These are phyloP conservation scores for Phytophthora syringae DNA, from an alignment of 352 stramenopile species.

Conservation along the genomic window DNA sequence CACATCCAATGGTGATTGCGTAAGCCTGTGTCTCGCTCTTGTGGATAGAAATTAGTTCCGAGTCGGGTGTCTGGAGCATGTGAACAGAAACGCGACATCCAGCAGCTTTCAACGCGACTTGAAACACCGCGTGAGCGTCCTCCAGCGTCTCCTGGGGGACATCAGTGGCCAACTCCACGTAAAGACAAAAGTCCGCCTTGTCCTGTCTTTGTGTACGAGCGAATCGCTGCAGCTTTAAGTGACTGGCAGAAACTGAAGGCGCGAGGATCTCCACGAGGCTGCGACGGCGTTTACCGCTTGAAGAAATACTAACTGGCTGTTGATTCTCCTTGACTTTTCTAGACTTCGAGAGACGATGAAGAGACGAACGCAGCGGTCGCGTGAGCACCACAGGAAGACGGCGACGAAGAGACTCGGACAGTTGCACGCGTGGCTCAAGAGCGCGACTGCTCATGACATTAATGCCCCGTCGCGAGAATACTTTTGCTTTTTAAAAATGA, in stretches of 20 bases:
- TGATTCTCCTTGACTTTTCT: no score
- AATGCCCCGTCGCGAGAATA: no score
- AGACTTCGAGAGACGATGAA: no score
- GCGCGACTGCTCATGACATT: no score
- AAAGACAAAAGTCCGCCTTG: conserved; percentile 48
- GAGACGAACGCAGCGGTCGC: no score
- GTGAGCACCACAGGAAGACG: no score
- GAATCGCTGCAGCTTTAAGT: conserved; percentile 44
- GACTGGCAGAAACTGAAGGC: conserved; percentile 18
- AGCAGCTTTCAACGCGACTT: conserved; percentile 45
- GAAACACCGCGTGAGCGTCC: conserved; percentile 45
- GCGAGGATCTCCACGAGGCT: background rate
- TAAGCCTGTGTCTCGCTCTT: conserved; percentile 52
- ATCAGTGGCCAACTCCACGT: conserved; percentile 29
- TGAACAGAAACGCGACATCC: conserved; percentile 55
- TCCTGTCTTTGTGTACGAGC: conserved; percentile 33
- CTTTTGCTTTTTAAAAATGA: no score
- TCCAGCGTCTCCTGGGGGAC: conserved; percentile 14
- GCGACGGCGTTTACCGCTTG: conserved; percentile 18
- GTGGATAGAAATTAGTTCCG: conserved; percentile 26
- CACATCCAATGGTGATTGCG: conserved; percentile 47
- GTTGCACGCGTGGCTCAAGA: no score
- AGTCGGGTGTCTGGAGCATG: conserved; percentile 37
- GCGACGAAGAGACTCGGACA: no score
- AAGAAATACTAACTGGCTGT: no score